phyloP scores from a whole-genome alignment of 805 yeast species.

The Teunomyces panamensis region DNA sequence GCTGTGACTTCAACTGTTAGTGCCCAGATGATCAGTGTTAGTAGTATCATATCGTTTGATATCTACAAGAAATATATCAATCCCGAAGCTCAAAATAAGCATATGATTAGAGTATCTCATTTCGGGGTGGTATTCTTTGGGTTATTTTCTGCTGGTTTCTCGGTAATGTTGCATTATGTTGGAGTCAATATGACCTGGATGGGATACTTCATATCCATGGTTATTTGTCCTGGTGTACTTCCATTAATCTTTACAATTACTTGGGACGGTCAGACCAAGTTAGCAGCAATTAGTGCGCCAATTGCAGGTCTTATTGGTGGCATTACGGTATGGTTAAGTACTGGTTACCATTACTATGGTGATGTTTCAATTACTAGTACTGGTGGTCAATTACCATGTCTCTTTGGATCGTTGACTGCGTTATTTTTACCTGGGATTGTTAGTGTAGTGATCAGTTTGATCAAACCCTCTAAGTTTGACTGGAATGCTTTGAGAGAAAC shows the following conservation, averaged over 20 bases:
- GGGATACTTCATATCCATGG: conserved; percentile 33
- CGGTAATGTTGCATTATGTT: conserved; percentile 33
- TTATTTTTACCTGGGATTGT: conserved; percentile 25
- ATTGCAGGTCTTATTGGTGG: conserved; percentile 28
- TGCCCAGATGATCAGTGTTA: conserved; percentile 40
- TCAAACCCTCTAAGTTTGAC: conserved; percentile 23
- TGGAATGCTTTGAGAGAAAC: conserved; percentile 24
- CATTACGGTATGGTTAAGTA: conserved; percentile 28
- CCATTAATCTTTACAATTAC: conserved; percentile 33
- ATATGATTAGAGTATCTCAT: conserved; percentile 43
- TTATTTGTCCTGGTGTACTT: conserved; percentile 39
- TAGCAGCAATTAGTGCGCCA: conserved; percentile 31
- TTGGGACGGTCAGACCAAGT: conserved; percentile 28
- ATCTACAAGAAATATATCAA: conserved; percentile 44
- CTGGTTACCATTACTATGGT: conserved; percentile 27
- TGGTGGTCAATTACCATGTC: conserved; percentile 32
- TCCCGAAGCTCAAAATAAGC: conserved; percentile 39
- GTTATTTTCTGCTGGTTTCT: conserved; percentile 34
- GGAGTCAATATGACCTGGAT: conserved; percentile 29
- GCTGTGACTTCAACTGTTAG: conserved; percentile 43
- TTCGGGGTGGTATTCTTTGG: conserved; percentile 38
- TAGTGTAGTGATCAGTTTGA: conserved; percentile 5
- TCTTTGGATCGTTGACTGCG: conserved; percentile 33
- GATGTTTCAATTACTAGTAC: conserved; percentile 22
- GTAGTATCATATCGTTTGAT: conserved; percentile 44